Evolutionary conservation across 2,329 filamentous ascomycete genomes (phyloP), one percentile per base, ranked within the genome.

Genomic region (Exophiala calicioides): DNA sequence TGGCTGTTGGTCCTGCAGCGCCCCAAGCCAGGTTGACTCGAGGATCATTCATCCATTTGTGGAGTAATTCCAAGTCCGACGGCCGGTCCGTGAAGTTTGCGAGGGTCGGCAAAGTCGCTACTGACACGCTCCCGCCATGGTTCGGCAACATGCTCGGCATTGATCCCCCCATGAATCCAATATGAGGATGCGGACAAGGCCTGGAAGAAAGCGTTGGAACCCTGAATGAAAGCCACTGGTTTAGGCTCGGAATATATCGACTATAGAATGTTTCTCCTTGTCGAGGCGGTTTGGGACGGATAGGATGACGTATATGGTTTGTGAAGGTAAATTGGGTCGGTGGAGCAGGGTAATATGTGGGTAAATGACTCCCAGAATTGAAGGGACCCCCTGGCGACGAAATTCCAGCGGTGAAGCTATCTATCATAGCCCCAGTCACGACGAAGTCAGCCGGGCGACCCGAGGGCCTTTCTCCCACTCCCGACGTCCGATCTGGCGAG

Each of bases 261-360:
- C 84, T 85, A 66, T 98, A 98, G 61, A 98, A 91, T 0, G 88
- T 82, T 60, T 96, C 89, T 10, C 90, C 90, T 75, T 95, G 90
- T 2, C 88, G 83, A 1, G 90, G 88, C 0, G 91, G 90, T 64
- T 94, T 95, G 1, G 88, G 86, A 0, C 93, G 82, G 31, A 94
- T 73, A 0, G 93, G 93, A 62, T 98, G 93, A 0, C 90, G 84
- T 34, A 90, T 74, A 49, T 84, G 80, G 63, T 88, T 82, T 2
- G 88, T 90, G 52, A 86, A 82, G 3, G 79, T 84, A 64, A 91
- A 96, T 58, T 91, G 87, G 6, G 88, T 71, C 1, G 93, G 88
- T 2, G 85, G 76, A 0, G 90, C 90, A 2, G 90, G 90, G 58
- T 88, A 96, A 69, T 90, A 96, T 0, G 90, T 95, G 2, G 91